Conservation (phyloP, 2,329 filamentous ascomycete species). For the Neopestalotiopsis rosae region DNA sequence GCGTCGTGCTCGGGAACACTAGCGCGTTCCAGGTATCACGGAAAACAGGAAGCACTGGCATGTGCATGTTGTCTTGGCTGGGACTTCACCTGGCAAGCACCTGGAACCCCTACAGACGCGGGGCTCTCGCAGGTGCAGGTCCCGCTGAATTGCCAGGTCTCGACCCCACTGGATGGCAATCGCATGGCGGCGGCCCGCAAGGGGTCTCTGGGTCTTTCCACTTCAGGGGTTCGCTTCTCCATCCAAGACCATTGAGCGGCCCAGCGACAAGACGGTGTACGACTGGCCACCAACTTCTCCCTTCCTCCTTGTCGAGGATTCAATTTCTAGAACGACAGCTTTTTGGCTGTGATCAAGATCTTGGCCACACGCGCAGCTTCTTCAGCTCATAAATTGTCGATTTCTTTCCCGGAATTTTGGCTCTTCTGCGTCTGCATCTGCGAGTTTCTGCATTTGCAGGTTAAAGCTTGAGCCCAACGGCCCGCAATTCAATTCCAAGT, state of each 20-base stretch:
- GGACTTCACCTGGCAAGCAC: not conserved
- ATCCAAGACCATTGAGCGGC: not conserved
- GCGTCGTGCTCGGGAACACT: not conserved
- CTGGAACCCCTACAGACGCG: not conserved
- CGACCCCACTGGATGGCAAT: not conserved
- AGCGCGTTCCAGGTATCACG: not conserved
- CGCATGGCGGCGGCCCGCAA: not conserved
- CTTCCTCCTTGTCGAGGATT: not conserved
- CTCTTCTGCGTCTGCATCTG: not conserved
- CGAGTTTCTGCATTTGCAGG: not conserved
- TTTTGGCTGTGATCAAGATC: not conserved
- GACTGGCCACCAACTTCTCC: not conserved
- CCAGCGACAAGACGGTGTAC: slow-evolving; percentile 1
- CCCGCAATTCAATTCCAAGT: slow-evolving; percentile 12
- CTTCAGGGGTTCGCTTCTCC: slow-evolving; percentile 1
- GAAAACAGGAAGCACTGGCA: not conserved
- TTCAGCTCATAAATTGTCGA: not conserved
- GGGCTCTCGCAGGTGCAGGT: not conserved
- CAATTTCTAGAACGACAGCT: not conserved
- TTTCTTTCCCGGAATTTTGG: not conserved
- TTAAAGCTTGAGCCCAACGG: slow-evolving; percentile 2
- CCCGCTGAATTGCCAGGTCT: not conserved
- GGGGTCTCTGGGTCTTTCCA: not conserved
- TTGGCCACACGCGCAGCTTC: not conserved
- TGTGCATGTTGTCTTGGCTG: not conserved